Conservation (phyloP, 352 stramenopile species). For the Pythium rhizo-oryzae region DNA sequence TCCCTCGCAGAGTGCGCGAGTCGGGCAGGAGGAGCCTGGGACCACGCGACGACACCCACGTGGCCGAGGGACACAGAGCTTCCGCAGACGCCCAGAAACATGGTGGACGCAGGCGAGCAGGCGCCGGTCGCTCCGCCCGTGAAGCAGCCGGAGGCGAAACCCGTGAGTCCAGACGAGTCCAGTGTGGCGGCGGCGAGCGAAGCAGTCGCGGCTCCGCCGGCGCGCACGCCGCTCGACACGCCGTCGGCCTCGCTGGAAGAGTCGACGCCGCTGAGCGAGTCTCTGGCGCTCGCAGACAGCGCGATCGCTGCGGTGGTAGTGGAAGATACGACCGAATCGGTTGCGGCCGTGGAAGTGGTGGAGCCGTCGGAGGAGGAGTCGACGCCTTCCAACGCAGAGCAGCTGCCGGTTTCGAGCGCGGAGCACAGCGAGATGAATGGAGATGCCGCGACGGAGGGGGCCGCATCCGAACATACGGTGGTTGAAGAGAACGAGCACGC, state of each 20-base stretch:
- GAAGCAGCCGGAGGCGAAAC: constrained; percentile 12
- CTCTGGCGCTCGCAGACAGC: not conserved
- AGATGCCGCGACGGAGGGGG: not conserved
- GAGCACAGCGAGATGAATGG: constrained; percentile 6
- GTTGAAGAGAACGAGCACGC: constrained; percentile 22
- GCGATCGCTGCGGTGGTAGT: not conserved
- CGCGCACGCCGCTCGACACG: constrained; percentile 8
- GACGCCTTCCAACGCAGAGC: constrained; percentile 2
- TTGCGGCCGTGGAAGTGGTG: not conserved
- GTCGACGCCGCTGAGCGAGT: not conserved
- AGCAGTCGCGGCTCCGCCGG: not conserved
- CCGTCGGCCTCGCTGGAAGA: constrained; percentile 20
- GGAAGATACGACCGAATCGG: not conserved
- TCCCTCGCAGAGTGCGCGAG: not conserved
- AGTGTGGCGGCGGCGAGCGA: not conserved
- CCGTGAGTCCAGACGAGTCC: constrained; percentile 1
- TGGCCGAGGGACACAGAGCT: not conserved
- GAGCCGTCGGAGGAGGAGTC: not conserved
- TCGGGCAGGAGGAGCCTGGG: not conserved
- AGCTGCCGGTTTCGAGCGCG: not conserved
- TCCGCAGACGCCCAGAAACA: not conserved
- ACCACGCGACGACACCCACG: not conserved
- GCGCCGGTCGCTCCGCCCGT: constrained; percentile 8
- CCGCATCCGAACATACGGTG: not conserved
- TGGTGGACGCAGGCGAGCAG: constrained; percentile 25